Evolutionary conservation across 176 grass and related monocot genomes (phyloP).

Genomic region (Carex myosuroides): DNA sequence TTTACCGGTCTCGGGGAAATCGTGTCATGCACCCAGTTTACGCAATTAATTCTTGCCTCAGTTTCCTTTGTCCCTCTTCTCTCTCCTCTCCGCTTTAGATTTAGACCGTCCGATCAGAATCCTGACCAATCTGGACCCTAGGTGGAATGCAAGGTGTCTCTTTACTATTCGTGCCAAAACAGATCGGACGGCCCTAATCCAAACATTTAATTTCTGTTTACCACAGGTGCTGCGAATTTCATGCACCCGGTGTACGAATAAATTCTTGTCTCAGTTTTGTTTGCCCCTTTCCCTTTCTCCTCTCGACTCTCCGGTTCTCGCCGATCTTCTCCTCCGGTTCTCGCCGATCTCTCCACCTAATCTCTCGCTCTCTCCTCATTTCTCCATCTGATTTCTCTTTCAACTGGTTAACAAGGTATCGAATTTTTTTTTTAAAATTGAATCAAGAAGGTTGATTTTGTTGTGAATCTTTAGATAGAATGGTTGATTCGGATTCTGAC

Average conservation of each 20-base stretch:
- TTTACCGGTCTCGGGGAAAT: not conserved
- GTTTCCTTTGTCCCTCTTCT: not conserved
- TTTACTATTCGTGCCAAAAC: too few relatives aligned
- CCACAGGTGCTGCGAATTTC: too few relatives aligned
- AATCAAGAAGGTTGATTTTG: not conserved
- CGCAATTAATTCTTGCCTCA: not conserved
- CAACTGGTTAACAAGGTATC: not conserved
- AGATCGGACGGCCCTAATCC: too few relatives aligned
- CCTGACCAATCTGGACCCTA: too few relatives aligned
- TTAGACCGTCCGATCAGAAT: too few relatives aligned
- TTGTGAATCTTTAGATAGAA: not conserved
- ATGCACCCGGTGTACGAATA: not conserved
- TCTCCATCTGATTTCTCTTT: not conserved
- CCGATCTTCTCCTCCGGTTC: not conserved
- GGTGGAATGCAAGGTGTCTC: too few relatives aligned
- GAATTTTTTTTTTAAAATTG: not conserved
- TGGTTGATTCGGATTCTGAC: constrained; percentile 23
- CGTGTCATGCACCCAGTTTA: not conserved
- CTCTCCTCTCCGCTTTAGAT: not conserved
- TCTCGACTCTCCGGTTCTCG: not conserved
- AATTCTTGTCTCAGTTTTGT: not conserved
- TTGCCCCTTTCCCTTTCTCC: not conserved
- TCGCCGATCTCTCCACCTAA: not conserved
- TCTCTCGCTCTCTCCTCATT: not conserved
- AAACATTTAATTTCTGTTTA: too few relatives aligned